Evolutionary conservation across 495 filamentous ascomycete species (phyloP), one percentile per base, ranked within the genome.

Genomic region (Monascus purpureus): DNA sequence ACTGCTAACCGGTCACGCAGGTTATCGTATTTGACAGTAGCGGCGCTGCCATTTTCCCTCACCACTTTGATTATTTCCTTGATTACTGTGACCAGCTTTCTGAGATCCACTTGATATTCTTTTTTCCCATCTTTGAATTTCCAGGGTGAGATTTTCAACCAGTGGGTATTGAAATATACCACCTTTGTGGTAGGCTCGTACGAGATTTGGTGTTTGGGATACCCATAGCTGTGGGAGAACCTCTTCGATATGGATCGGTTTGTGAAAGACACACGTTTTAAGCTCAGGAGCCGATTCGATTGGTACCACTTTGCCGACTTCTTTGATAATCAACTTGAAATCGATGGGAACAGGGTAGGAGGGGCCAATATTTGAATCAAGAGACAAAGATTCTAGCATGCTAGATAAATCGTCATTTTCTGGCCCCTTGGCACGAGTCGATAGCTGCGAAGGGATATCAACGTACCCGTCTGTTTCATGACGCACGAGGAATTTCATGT

Each of bases 401-500:
- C n/a, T n/a, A n/a, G n/a, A n/a, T n/a, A n/a, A n/a, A n/a, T n/a
- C n/a, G n/a, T n/a, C n/a, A n/a, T n/a, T n/a, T n/a, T n/a, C n/a
- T n/a, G n/a, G n/a, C n/a, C n/a, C n/a, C n/a, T n/a, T n/a, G n/a
- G n/a, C n/a, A n/a, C n/a, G n/a, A n/a, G n/a, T n/a, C n/a, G n/a
- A n/a, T n/a, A n/a, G n/a, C n/a, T n/a, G n/a, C n/a, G n/a, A n/a
- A n/a, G n/a, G n/a, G n/a, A n/a, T n/a, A n/a, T n/a, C n/a, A n/a
- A n/a, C n/a, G n/a, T n/a, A n/a, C n/a, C n/a, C 65, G 27, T 70
- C 63, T 13, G 54, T 53, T 36, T 70, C 59, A 40, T 64, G 46
- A 17, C 67, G 57, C 13, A 71, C 47, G 13, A 72, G 34, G 32
- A 63, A 51, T 3, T 42, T 59, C 30, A 72, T 24, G 25, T 41